A percentile compares a stretch with the other conserved stretches of the same genome.
phyloP scores from a whole-genome alignment of 139 green algal species.

The Tetradesmus obliquus region DNA sequence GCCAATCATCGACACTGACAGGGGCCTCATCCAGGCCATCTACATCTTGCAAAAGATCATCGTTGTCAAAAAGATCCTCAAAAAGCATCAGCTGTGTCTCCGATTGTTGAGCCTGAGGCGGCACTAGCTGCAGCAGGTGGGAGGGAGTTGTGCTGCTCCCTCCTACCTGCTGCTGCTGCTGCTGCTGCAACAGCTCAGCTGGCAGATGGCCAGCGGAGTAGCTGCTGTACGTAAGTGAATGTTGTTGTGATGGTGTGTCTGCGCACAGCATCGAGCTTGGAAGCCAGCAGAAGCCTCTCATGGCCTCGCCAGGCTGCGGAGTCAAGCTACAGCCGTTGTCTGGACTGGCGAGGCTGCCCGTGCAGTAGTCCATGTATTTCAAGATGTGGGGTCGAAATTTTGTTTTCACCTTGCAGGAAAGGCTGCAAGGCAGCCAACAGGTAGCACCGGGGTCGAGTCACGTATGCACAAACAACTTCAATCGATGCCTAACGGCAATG shows the following conservation, averaged over 20 bases:
- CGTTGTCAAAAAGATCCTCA: too few relatives aligned
- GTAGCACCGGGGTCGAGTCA: too few relatives aligned
- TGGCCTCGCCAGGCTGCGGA: background rate
- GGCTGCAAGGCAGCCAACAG: too few relatives aligned
- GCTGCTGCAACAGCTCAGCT: background rate
- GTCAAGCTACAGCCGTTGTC: background rate
- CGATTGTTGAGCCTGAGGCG: background rate
- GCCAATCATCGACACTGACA: background rate
- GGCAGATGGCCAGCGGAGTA: background rate
- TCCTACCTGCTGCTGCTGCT: background rate
- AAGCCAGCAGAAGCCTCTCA: background rate
- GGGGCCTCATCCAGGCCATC: background rate
- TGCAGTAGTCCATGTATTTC: too few relatives aligned
- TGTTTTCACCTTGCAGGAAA: too few relatives aligned
- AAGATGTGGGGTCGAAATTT: too few relatives aligned
- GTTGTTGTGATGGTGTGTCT: background rate
- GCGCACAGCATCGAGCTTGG: background rate
- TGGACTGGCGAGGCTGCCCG: too few relatives aligned
- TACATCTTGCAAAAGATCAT: background rate
- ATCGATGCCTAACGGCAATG: too few relatives aligned
- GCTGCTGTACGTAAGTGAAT: background rate
- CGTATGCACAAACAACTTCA: too few relatives aligned
- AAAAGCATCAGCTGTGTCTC: too few relatives aligned
- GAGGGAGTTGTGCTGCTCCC: too few relatives aligned
- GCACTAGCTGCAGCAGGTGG: background rate